Base-by-base conservation (phyloP, 179 eudicot genomes). In the Monotropa hypopitys region DNA sequence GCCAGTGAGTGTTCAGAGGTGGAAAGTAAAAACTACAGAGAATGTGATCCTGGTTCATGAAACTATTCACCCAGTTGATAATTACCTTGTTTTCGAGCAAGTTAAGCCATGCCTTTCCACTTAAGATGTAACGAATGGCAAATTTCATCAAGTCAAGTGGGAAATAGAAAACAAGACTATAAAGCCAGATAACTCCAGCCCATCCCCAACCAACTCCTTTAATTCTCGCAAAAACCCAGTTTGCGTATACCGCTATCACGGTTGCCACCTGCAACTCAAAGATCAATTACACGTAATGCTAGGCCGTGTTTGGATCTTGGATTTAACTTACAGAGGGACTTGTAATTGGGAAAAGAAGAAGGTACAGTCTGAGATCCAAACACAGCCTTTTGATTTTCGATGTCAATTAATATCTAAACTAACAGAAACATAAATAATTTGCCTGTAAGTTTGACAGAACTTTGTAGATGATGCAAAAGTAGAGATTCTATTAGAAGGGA, bases 181-280 rank as follows among this genome's bases (percentile, higher is more conserved):
- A 88, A 9, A 85, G 74, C 91, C 91, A 87, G 38, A 88, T 80
- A 28, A 88, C 87, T 9, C 91, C 90, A 4, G 91, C 91, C 91
- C 96, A 91, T 32, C 91, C 91, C 91, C 91, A 88, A n/a, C 90
- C 91, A 50, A 83, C 73, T 20, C 89, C 88, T 61, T 87, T 77
- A 4, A 88, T 82, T 63, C 81, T 87, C 61, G 91, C 91, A 53
- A 88, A 88, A 12, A 66, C 81, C 91, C 88, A 85, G 78, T 86
- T 61, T 1, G 87, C 84, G 11, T 85, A 87, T 5, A 87, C 89
- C 0, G 88, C 88, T 40, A 87, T 81, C 42, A 87, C 21, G 6
- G 89, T 85, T 12, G 89, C 89, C 40, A 87, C 81, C 89, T 87
- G 76, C 30, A 56, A 75, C 67, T 3, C 9, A 45, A 26, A 15